Base-by-base conservation (phyloP, 805 yeast genomes). In the Candida maris region DNA sequence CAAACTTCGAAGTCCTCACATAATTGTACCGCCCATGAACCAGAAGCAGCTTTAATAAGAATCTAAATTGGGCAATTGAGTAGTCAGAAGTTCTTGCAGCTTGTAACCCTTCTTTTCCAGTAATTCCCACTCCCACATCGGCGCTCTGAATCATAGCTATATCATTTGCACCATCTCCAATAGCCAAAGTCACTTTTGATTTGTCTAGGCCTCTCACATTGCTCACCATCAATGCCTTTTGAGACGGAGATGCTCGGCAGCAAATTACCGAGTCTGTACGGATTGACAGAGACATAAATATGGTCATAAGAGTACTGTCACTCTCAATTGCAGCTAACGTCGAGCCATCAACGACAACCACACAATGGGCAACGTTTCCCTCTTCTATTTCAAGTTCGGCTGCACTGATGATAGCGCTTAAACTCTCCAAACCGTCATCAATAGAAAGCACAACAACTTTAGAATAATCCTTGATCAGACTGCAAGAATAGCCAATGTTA, bases 121-220 rank as follows among this genome's bases (percentile, higher is more conserved):
- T 89, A 35, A 93, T 93, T 19, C 98, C 98, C 44, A 93, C 77
- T 19, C 99, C 99, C 38, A 93, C 87, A 61, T 93, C 97, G 0
- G 99, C 99, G 54, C 94, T 83, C 64, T 93, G 97, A 44, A 93
- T 93, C 99, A 93, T 93, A 1, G 99, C 97, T 56, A 93, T 89
- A 61, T 93, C 99, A 57, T 93, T 93, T 2, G 99, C 99, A 46
- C 99, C 99, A 64, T 93, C 99, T 6, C 99, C 99, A 56, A 93
- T 85, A 0, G 98, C 98, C 43, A 93, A 69, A 0, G 97, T 87
- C 5, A 93, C 96, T 27, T 85, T 72, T 2, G 64, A 63, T 33
- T 71, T 79, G 50, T 82, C 73, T 39, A 81, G 64, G n/a, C 71
- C 65, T 34, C 97, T 71, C n/a, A 94, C 87, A 22, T 79, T 71